Percentiles rank a stretch among this genome's conserved stretches.
phyloP scores from a whole-genome alignment of 2,329 filamentous ascomycete genomes.

The Fusarium agapanthi region DNA sequence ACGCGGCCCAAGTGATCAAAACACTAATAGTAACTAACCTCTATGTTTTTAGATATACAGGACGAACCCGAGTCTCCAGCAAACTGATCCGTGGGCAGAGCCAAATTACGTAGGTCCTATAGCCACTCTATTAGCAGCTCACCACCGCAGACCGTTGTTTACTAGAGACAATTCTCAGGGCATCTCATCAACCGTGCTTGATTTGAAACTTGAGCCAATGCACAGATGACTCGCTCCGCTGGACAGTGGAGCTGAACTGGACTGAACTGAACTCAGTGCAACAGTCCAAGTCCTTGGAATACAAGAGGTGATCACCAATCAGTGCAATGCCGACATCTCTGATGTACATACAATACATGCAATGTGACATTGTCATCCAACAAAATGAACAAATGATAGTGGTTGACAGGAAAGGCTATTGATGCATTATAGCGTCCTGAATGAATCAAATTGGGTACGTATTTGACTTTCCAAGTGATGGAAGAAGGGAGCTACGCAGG shows the following conservation, averaged over 20 bases:
- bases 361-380: neutral
- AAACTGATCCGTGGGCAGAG: neutral
- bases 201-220: constrained; percentile 10
- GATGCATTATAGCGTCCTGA: constrained; percentile 7
- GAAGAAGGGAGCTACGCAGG: constrained; percentile 10
- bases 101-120: no score
- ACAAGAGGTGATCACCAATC: constrained; percentile 16
- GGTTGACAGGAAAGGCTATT: neutral
- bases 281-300: constrained; percentile 3
- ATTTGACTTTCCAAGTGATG: neutral
- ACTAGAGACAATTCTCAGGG: constrained; percentile 11
- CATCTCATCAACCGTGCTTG: constrained; percentile 20
- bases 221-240: neutral
- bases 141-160: neutral
- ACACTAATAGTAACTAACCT: neutral
- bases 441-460: constrained; percentile 1
- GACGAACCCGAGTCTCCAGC: neutral
- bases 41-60: neutral
- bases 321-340: constrained; percentile 11
- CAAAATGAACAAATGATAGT: constrained; percentile 1
- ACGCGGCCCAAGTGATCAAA: neutral
- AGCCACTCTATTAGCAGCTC: constrained; percentile 8
- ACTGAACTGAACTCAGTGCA: constrained; percentile 8
- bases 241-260: neutral
- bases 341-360: neutral